phyloP scores from a whole-genome alignment of 108 stramenopile species.

The Conticribra weissflogii region DNA sequence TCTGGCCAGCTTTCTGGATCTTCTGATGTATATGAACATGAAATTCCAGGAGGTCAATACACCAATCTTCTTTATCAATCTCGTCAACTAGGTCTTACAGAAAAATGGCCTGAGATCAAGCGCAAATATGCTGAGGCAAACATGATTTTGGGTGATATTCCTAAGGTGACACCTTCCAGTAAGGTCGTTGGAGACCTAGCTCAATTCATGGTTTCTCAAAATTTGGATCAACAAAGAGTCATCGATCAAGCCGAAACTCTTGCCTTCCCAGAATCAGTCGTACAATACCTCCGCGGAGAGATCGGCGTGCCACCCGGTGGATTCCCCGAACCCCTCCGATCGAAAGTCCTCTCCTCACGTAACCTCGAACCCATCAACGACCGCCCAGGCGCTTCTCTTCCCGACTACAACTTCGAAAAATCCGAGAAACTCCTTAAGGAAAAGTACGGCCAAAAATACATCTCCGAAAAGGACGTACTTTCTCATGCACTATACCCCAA shows the following conservation, averaged over 20 bases:
- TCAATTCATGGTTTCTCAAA: slow-evolving; percentile 82
- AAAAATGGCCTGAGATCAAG: slow-evolving; percentile 74
- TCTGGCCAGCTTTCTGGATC: slow-evolving; percentile 83
- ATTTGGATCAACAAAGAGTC: slow-evolving; percentile 62
- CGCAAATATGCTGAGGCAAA: slow-evolving; percentile 78
- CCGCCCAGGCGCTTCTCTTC: slow-evolving; percentile 78
- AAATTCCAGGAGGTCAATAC: slow-evolving; percentile 88
- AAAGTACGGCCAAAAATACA: slow-evolving; percentile 58
- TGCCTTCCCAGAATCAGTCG: slow-evolving; percentile 76
- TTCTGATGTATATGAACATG: slow-evolving; percentile 80
- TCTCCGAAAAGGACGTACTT: slow-evolving; percentile 82
- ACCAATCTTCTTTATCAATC: slow-evolving; percentile 87
- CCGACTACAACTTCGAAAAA: slow-evolving; percentile 62
- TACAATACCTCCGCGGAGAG: slow-evolving; percentile 78
- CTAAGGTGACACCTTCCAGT: slow-evolving; percentile 88
- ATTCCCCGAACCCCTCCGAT: slow-evolving; percentile 82
- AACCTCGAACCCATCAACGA: slow-evolving; percentile 58
- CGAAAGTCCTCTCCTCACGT: slow-evolving; percentile 63
- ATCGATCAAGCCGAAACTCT: slow-evolving; percentile 64
- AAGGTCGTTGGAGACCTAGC: slow-evolving; percentile 89
- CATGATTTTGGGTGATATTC: slow-evolving; percentile 78
- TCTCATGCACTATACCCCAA: slow-evolving; percentile 89
- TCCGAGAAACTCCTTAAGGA: slow-evolving; percentile 52
- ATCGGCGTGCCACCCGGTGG: slow-evolving; percentile 78
- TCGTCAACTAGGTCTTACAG: slow-evolving; percentile 74